Conservation (phyloP, 441 rosid species). For the Arabidopsis lyrata region DNA sequence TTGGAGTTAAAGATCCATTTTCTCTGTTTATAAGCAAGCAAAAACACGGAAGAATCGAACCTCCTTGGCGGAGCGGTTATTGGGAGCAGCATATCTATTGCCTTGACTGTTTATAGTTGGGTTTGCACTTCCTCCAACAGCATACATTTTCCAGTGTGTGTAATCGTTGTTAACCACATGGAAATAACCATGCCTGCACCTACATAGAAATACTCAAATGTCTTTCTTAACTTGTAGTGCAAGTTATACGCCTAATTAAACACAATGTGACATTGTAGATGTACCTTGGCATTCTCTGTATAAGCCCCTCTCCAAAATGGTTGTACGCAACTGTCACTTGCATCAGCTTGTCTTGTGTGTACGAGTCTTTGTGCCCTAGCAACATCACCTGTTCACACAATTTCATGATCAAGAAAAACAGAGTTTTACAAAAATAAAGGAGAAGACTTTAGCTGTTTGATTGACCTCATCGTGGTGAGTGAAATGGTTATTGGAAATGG, state of each 20-base stretch:
- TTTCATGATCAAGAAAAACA: neutral
- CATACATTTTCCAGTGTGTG: slow-evolving; percentile 99
- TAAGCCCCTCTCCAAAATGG: slow-evolving; percentile 92
- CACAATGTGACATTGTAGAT: neutral
- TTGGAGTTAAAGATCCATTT: slow-evolving; percentile 1
- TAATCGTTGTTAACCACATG: slow-evolving; percentile 98
- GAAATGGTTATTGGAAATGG: slow-evolving; percentile 86
- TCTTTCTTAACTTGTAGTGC: neutral
- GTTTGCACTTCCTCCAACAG: slow-evolving; percentile 93
- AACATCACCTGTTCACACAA: slow-evolving; percentile 62
- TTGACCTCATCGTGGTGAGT: slow-evolving; percentile 93
- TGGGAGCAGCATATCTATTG: slow-evolving; percentile 88
- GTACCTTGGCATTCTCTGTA: slow-evolving; percentile 98
- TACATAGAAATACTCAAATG: slow-evolving; percentile 38
- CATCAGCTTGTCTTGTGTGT: slow-evolving; percentile 84
- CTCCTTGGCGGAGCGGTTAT: slow-evolving; percentile 83
- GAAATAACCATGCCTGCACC: slow-evolving; percentile 96
- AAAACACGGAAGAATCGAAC: slow-evolving; percentile 41
- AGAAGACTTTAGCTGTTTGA: neutral
- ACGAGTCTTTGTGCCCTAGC: slow-evolving; percentile 90
- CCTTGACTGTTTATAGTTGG: slow-evolving; percentile 99
- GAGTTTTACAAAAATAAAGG: neutral
- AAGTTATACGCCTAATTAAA: neutral
- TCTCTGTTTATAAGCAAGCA: neutral
- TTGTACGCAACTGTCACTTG: slow-evolving; percentile 96